Evolutionary conservation across 768 basidiomycete species (phyloP).

Genomic region (Psilocybe cubensis): DNA sequence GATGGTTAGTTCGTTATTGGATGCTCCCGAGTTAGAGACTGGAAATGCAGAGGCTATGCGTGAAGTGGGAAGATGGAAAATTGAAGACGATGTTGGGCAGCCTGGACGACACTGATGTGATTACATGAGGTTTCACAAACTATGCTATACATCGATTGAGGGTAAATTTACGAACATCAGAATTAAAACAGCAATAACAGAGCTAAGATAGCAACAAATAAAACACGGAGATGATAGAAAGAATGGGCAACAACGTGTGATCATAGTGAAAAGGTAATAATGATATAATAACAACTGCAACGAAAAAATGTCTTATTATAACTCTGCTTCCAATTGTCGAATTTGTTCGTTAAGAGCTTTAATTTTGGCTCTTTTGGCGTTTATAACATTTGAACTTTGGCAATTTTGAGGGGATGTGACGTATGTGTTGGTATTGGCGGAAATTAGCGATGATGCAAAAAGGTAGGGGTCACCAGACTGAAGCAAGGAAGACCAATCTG

Average conservation of each 20-base stretch:
- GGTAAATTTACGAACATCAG: too few species aligned
- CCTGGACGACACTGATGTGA: slow-evolving; percentile 57
- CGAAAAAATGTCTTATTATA: neutral
- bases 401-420: neutral
- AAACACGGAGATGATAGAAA: neutral
- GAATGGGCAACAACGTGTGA: neutral
- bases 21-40: slow-evolving; percentile 59
- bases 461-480: too few species aligned
- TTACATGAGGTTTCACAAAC: too few species aligned
- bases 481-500: too few species aligned
- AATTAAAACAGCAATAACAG: neutral
- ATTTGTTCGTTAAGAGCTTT: neutral
- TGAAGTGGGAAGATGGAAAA: slow-evolving; percentile 87
- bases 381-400: neutral
- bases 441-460: too few species aligned
- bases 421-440: neutral
- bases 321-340: neutral
- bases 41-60: slow-evolving; percentile 88
- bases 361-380: neutral
- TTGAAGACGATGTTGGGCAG: slow-evolving; percentile 71
- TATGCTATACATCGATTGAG: too few species aligned
- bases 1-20: slow-evolving; percentile 79
- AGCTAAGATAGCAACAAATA: too few species aligned
- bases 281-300: neutral
- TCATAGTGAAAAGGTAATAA: neutral